These are phyloP conservation scores for Amoebophrya sp. DNA, from an alignment of 169 alveolate species.

Conservation along the genomic window DNA sequence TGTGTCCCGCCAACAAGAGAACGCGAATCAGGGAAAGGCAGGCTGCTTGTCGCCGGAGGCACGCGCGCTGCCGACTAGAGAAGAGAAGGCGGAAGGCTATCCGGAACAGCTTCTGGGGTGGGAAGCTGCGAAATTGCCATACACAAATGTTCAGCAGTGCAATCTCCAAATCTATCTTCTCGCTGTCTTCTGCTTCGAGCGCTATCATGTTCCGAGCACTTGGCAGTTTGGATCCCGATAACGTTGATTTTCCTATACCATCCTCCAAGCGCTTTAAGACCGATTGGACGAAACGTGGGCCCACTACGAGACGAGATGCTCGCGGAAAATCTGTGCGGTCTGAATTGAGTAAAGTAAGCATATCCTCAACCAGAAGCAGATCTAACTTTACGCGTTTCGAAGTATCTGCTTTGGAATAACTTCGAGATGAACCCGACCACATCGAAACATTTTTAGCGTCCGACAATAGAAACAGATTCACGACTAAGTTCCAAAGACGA, in stretches of 20 bases:
- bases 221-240: too few relatives aligned
- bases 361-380: background rate
- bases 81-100: background rate
- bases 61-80: background rate
- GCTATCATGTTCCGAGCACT: too few relatives aligned
- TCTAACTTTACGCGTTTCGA: too few relatives aligned
- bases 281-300: background rate
- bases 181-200: too few relatives aligned
- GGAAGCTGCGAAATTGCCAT: background rate
- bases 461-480: background rate
- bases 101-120: background rate
- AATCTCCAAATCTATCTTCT: too few relatives aligned
- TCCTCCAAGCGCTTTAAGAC: background rate
- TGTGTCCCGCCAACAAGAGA: background rate
- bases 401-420: too few relatives aligned
- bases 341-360: background rate
- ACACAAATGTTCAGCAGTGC: background rate
- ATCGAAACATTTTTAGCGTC: too few relatives aligned
- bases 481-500: background rate
- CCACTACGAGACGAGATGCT: background rate
- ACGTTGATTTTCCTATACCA: too few relatives aligned
- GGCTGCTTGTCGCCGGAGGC: background rate
- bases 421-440: too few relatives aligned
- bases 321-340: background rate
- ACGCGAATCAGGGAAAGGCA: background rate